Conservation (phyloP, 1,284 basidiomycete species). For the Ceratobasidium sp. region DNA sequence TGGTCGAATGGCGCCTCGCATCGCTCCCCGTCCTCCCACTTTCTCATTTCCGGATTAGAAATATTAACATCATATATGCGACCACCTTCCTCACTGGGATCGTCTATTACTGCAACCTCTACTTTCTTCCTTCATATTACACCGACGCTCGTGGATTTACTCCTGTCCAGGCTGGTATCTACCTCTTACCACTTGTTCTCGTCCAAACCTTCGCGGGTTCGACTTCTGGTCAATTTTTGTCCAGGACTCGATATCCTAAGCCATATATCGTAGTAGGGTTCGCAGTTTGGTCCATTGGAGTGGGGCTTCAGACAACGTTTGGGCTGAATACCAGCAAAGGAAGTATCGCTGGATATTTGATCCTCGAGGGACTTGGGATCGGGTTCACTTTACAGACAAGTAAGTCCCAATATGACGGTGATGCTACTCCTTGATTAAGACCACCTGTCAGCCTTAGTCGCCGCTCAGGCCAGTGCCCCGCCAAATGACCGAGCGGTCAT, state of each 20-base stretch:
- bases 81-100: conserved; percentile 43
- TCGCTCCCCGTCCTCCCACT: conserved; percentile 42
- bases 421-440: too few species aligned
- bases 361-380: conserved; percentile 40
- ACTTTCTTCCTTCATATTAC: conserved; percentile 45
- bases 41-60: conserved; percentile 34
- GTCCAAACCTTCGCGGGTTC: conserved; percentile 39
- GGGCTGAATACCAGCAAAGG: conserved; percentile 36
- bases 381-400: conserved; percentile 43
- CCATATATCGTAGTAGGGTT: conserved; percentile 42
- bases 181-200: conserved; percentile 38
- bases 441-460: conserved; percentile 29
- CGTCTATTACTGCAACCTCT: conserved; percentile 46
- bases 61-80: conserved; percentile 40
- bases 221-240: conserved; percentile 37
- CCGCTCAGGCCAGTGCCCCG: conserved; percentile 35
- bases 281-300: conserved; percentile 44
- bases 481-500: conserved; percentile 40
- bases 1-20: conserved; percentile 44
- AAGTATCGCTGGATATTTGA: conserved; percentile 34
- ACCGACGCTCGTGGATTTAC: conserved; percentile 43
- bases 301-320: conserved; percentile 41
- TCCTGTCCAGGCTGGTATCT: conserved; percentile 44
- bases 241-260: conserved; percentile 27
- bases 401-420: background rate